Evolutionary conservation across 768 basidiomycete genomes (phyloP).

Genomic region (Sporobolomyces phaffii): DNA sequence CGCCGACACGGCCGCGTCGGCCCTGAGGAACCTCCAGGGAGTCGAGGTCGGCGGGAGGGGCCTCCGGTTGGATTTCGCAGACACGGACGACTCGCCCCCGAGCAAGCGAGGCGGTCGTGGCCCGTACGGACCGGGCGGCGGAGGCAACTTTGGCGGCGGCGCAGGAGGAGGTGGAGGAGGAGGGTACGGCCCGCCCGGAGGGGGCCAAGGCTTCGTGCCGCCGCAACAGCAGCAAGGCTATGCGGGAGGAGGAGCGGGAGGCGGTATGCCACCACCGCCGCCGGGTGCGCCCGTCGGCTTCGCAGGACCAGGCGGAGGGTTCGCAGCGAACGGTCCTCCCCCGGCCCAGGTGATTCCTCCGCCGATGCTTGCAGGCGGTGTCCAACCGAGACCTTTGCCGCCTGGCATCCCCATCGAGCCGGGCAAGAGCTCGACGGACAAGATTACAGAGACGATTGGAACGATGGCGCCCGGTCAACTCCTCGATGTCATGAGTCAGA

Average conservation of each 20-base stretch:
- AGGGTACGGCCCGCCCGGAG: conserved; percentile 40
- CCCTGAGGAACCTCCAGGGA: conserved; percentile 91
- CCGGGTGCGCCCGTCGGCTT: not conserved
- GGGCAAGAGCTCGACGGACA: conserved; percentile 68
- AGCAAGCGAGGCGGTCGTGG: conserved; percentile 58
- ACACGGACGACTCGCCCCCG: conserved; percentile 84
- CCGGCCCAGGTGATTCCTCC: conserved; percentile 6
- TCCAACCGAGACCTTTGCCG: conserved; percentile 60
- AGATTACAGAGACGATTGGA: conserved; percentile 78
- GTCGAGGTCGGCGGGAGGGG: conserved; percentile 86
- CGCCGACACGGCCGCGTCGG: conserved; percentile 89
- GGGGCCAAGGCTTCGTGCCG: not conserved
- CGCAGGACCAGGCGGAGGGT: too few relatives aligned
- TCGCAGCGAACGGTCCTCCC: not conserved
- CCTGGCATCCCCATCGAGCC: conserved; percentile 66
- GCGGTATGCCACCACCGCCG: conserved; percentile 13
- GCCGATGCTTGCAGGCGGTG: conserved; percentile 10
- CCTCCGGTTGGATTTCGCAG: conserved; percentile 86
- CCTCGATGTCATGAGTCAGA: conserved; percentile 90
- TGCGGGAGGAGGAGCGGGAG: conserved; percentile 1
- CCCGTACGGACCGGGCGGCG: conserved; percentile 64
- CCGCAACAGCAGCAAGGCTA: not conserved
- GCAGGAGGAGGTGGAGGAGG: conserved; percentile 22
- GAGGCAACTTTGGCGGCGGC: conserved; percentile 13
- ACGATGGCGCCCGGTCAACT: conserved; percentile 74